phyloP scores from a whole-genome alignment of 2,329 filamentous ascomycete genomes.

The Aspergillus sp. region DNA sequence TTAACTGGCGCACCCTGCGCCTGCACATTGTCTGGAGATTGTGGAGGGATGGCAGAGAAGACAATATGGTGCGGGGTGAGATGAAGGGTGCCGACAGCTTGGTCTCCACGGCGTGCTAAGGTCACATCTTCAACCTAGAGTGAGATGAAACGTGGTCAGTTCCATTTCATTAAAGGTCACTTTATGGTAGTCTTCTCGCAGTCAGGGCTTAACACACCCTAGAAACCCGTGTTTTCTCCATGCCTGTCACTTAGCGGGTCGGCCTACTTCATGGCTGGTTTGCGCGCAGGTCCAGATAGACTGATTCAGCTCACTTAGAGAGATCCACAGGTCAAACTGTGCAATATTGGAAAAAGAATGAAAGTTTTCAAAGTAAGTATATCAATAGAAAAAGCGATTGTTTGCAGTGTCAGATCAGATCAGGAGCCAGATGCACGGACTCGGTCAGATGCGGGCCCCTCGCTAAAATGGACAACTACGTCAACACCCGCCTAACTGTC shows the following conservation, averaged over 20 bases:
- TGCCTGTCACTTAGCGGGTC: conserved; percentile 34
- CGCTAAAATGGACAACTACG: conserved; percentile 12
- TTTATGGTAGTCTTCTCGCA: not conserved
- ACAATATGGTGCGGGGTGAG: conserved; percentile 65
- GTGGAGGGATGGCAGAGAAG: conserved; percentile 57
- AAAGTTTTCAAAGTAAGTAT: not conserved
- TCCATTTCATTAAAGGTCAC: not conserved
- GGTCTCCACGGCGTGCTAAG: conserved; percentile 57
- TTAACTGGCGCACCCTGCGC: conserved; percentile 44
- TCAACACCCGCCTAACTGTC: conserved; percentile 1
- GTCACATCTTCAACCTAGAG: conserved; percentile 56
- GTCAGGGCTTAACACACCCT: conserved; percentile 32
- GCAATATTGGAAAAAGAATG: not conserved
- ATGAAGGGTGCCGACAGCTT: conserved; percentile 60
- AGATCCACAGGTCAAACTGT: not conserved
- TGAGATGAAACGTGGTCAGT: conserved; percentile 5
- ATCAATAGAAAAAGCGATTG: not conserved
- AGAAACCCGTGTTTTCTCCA: conserved; percentile 47
- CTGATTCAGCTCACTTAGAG: conserved; percentile 4
- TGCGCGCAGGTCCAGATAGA: conserved; percentile 5
- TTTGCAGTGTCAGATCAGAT: conserved; percentile 9
- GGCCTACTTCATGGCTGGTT: conserved; percentile 33
- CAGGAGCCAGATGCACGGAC: conserved; percentile 14
- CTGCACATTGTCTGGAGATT: conserved; percentile 36
- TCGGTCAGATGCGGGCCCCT: conserved; percentile 26